Evolutionary conservation across 805 yeast species (phyloP).

Genomic region (Candida tibetensis): DNA sequence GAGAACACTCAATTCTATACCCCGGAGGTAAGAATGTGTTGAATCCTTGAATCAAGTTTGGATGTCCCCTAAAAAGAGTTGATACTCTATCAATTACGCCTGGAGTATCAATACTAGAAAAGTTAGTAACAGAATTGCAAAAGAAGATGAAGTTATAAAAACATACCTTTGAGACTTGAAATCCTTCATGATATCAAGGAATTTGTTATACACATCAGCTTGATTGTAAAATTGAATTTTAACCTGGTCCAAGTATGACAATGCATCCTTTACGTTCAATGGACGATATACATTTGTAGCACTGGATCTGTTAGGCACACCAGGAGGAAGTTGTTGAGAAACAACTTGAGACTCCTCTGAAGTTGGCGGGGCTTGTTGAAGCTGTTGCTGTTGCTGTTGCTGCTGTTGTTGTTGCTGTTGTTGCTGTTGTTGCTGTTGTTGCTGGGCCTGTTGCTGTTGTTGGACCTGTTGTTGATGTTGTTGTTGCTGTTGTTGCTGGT

Average conservation of each 20-base stretch:
- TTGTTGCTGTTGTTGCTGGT: slow-evolving; percentile 12
- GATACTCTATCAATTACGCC: slow-evolving; percentile 97
- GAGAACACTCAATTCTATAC: slow-evolving; percentile 85
- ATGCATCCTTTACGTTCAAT: slow-evolving; percentile 91
- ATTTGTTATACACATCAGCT: slow-evolving; percentile 94
- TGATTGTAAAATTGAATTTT: slow-evolving; percentile 87
- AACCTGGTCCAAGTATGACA: slow-evolving; percentile 92
- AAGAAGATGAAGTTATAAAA: slow-evolving; percentile 5
- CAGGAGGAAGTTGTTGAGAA: slow-evolving; percentile 23
- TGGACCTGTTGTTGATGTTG: slow-evolving; percentile 6
- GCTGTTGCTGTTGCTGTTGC: slow-evolving; percentile 11
- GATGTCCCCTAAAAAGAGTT: slow-evolving; percentile 86
- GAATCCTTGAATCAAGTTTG: slow-evolving; percentile 91
- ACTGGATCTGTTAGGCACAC: slow-evolving; percentile 41
- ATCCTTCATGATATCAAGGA: slow-evolving; percentile 97
- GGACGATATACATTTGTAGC: slow-evolving; percentile 61
- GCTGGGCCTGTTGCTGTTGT: slow-evolving; percentile 9
- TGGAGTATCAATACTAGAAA: slow-evolving; percentile 79
- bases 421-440: slow-evolving; percentile 8
- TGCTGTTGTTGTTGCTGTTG: slow-evolving; percentile 8
- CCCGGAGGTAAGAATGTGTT: slow-evolving; percentile 98
- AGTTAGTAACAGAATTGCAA: slow-evolving; percentile 6
- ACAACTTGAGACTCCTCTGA: slow-evolving; percentile 10
- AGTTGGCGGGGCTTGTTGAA: slow-evolving; percentile 8
- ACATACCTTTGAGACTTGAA: slow-evolving; percentile 85